Conservation (phyloP, 2,329 filamentous ascomycete genomes). For the Ramularia collo-cygni region DNA sequence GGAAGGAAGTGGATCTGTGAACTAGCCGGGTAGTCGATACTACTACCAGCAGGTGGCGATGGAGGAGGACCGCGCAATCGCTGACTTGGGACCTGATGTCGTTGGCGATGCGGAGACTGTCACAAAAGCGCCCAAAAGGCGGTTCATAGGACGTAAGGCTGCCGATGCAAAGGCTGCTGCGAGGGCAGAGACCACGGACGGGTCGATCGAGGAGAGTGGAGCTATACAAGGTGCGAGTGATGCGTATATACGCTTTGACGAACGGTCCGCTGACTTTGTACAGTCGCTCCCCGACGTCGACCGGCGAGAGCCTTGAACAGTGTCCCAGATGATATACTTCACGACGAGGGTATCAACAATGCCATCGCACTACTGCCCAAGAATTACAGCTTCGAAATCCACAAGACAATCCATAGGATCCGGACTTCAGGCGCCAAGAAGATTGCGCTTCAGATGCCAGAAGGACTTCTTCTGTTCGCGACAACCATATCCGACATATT, state of each 20-base stretch:
- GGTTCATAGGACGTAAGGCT: constrained; percentile 79
- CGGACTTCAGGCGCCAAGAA: constrained; percentile 70
- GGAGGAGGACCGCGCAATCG: constrained; percentile 67
- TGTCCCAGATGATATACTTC: constrained; percentile 77
- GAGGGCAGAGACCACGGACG: constrained; percentile 27
- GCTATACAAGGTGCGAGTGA: constrained; percentile 57
- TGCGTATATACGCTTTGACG: background rate
- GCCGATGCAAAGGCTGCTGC: constrained; percentile 56
- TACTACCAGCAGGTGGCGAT: constrained; percentile 39
- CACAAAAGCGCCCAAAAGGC: constrained; percentile 73
- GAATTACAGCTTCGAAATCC: constrained; percentile 99
- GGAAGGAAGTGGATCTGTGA: too few relatives aligned
- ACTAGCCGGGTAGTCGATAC: too few relatives aligned
- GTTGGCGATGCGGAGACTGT: constrained; percentile 53
- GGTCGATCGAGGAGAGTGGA: constrained; percentile 54
- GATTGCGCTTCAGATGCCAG: constrained; percentile 93
- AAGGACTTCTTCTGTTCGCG: constrained; percentile 88
- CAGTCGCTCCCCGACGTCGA: constrained; percentile 65
- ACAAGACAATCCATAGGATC: constrained; percentile 95
- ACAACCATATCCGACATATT: constrained; percentile 97
- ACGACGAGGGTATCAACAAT: constrained; percentile 77
- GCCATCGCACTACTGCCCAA: constrained; percentile 79
- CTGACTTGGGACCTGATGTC: constrained; percentile 63
- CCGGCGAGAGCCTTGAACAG: constrained; percentile 80
- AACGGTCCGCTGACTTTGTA: constrained; percentile 3